Percentiles rank a stretch among this genome's conserved stretches.
Conservation (phyloP, 2,329 filamentous ascomycete species). For the Cladosporium velox region DNA sequence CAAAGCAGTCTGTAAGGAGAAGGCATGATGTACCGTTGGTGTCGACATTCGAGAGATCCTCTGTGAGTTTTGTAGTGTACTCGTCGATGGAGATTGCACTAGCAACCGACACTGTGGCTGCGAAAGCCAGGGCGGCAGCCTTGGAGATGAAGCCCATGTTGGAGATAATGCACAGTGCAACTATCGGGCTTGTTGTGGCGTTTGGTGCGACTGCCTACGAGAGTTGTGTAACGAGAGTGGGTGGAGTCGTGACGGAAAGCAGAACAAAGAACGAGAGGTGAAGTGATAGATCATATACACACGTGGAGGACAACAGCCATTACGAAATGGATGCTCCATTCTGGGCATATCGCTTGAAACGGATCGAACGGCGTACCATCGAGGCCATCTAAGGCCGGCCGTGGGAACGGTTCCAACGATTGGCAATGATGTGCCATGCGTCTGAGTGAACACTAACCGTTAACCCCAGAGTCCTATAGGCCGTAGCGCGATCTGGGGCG, state of each 20-base stretch:
- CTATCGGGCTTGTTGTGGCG: constrained; percentile 16
- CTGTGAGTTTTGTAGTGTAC: neutral
- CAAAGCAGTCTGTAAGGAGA: constrained; percentile 18
- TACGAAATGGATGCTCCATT: neutral
- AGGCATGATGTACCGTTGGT: constrained; percentile 22
- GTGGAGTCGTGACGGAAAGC: constrained; percentile 11
- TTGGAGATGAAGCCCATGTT: constrained; percentile 19
- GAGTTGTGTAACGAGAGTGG: constrained; percentile 17
- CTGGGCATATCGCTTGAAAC: neutral
- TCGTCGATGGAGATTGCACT: neutral
- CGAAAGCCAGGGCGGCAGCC: constrained; percentile 15
- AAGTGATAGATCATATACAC: constrained; percentile 4
- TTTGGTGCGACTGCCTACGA: constrained; percentile 10
- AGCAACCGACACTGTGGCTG: constrained; percentile 18
- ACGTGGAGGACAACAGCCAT: neutral
- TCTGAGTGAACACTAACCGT: constrained; percentile 11
- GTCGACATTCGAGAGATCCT: constrained; percentile 9
- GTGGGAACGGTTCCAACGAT: constrained; percentile 9
- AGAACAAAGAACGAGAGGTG: neutral
- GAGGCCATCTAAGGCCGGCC: constrained; percentile 8
- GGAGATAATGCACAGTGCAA: constrained; percentile 20
- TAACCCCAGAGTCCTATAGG: constrained; percentile 9
- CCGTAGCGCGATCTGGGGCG: neutral
- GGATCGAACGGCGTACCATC: constrained; percentile 9
- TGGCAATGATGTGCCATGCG: constrained; percentile 8